Evolutionary conservation across 305 asterid species (phyloP), one percentile per base, ranked within the genome.

Genomic region (Salvia sclarea): DNA sequence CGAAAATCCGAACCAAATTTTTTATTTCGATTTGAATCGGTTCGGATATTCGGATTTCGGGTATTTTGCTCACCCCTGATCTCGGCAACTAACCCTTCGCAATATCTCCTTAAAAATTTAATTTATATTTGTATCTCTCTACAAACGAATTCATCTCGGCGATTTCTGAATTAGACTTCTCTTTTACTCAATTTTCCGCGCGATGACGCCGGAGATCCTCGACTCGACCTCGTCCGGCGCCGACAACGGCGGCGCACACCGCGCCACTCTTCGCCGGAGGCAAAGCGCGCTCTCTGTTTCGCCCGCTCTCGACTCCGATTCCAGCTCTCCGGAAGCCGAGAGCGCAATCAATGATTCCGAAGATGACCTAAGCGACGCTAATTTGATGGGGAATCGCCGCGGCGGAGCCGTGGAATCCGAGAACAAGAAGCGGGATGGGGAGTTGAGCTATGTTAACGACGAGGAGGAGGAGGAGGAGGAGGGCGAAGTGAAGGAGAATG

Each of bases 171-270:
- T n/a, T n/a, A n/a, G n/a, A n/a, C n/a, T n/a, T n/a, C n/a, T 13
- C 0, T 37, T 12, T 37, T n/a, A n/a, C 68, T 47, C 64, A 7
- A n/a, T 31, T 31, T 50, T 25, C 52, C 18, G 66, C 12, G 59
- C 53, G 41, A 80, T 80, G 85, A 75, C 79, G 79, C 70, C 83
- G 80, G 77, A 62, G 71, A 72, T 67, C 49, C 71, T 59, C 20
- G 82, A 61, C 69, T 55, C 83, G 14, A 53, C 83, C 66, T 81
- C 85, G 60, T 55, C 77, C 57, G 25, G 69, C 64, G 67, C 76
- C 62, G 82, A 71, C 62, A 65, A 53, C 75, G 66, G 31, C 30
- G 60, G 30, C 60, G 70, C 35, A n/a, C 70, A 48, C 69, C 61
- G 24, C 57, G 13, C 45, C 6, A 65, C 81, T 50, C 65, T 83